A percentile compares a stretch with the other conserved stretches of the same genome.
phyloP scores from a whole-genome alignment of 192 early-diverging fungal genomes.

The Umbelopsis isabellina region DNA sequence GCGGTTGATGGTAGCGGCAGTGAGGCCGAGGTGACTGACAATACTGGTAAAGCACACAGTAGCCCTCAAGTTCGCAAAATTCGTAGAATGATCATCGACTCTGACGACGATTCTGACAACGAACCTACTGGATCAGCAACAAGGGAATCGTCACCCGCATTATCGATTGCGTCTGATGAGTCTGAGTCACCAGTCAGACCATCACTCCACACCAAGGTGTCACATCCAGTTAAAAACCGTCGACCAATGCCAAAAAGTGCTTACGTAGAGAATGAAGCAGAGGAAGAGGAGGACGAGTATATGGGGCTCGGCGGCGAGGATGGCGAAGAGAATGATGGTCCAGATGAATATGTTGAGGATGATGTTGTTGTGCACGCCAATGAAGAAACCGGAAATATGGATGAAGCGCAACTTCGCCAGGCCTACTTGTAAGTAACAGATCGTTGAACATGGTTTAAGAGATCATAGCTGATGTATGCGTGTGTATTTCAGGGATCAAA shows the following conservation, averaged over 20 bases:
- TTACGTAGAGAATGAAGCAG: constrained; percentile 43
- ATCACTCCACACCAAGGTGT: background rate
- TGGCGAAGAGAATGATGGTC: constrained; percentile 28
- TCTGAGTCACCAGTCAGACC: background rate
- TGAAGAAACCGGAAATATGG: constrained; percentile 33
- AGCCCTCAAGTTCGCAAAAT: background rate
- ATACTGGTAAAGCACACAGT: background rate
- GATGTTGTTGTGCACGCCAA: constrained; percentile 33
- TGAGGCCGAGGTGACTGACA: constrained; percentile 8
- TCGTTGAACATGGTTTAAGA: background rate
- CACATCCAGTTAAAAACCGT: background rate
- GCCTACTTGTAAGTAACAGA: constrained; percentile 34
- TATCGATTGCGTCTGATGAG: background rate
- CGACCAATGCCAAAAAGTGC: constrained; percentile 12
- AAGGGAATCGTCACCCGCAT: background rate
- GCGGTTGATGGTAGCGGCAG: constrained; percentile 17
- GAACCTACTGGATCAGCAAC: background rate
- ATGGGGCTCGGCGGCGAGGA: constrained; percentile 38
- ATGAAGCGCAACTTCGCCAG: constrained; percentile 28
- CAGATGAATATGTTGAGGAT: constrained; percentile 45
- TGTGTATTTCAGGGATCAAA: constrained; percentile 27
- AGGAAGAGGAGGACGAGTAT: constrained; percentile 45
- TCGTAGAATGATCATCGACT: constrained; percentile 1
- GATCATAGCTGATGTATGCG: background rate
- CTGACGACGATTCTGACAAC: constrained; percentile 18